Evolutionary conservation across 2,329 filamentous ascomycete species (phyloP).

Genomic region (Aspergillus costaricaensis): DNA sequence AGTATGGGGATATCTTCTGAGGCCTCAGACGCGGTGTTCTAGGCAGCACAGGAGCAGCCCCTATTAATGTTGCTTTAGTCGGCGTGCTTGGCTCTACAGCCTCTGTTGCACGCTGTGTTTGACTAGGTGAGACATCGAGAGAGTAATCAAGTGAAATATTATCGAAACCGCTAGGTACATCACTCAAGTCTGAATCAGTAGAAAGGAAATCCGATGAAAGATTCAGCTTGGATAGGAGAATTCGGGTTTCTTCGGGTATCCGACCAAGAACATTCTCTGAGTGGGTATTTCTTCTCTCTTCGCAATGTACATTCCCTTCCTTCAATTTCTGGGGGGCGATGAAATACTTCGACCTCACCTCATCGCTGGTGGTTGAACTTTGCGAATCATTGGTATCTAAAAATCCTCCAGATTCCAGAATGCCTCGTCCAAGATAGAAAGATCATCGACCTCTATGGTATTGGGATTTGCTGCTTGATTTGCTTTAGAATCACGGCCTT

Average conservation of each 20-base stretch:
- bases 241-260: conserved; percentile 18
- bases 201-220: conserved; percentile 25
- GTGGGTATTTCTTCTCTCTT: neutral
- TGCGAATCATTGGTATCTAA: conserved; percentile 43
- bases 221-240: conserved; percentile 18
- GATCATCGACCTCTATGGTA: neutral
- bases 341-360: conserved; percentile 43
- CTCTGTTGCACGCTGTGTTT: neutral
- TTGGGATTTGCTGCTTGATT: neutral
- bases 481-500: neutral
- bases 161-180: conserved; percentile 36
- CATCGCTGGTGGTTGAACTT: conserved; percentile 40
- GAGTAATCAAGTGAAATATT: neutral
- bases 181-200: conserved; percentile 39
- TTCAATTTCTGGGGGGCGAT: neutral
- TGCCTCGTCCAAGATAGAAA: conserved; percentile 1
- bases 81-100: conserved; percentile 9
- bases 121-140: neutral
- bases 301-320: neutral
- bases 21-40: conserved; percentile 22
- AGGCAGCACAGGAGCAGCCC: conserved; percentile 8
- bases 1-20: conserved; percentile 47
- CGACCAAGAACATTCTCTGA: neutral
- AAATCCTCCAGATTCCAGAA: conserved; percentile 38
- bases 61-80: conserved; percentile 10